A percentile compares a stretch with the other conserved stretches of the same genome.
Conservation (phyloP, 106 monocot species). For the Acorus calamus region DNA sequence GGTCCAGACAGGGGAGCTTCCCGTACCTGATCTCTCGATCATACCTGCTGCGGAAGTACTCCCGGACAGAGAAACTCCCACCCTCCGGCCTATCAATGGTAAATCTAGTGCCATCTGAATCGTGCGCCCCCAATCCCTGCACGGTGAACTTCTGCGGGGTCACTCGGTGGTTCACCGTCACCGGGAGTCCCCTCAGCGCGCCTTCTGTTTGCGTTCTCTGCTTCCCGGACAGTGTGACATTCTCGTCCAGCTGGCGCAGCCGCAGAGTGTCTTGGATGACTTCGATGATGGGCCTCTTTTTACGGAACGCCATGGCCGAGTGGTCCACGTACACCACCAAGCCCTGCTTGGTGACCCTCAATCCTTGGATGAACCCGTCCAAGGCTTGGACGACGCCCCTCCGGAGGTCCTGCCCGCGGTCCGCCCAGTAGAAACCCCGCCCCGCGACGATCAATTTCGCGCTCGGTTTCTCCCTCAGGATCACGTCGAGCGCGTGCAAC, state of each 20-base stretch:
- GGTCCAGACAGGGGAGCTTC: slow-evolving; percentile 30
- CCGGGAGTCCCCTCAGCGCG: slow-evolving; percentile 10
- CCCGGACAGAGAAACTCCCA: too few species aligned
- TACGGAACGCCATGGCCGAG: slow-evolving; percentile 6
- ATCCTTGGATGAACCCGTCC: slow-evolving; percentile 8
- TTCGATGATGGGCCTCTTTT: neutral
- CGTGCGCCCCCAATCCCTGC: slow-evolving; percentile 6
- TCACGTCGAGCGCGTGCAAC: too few species aligned
- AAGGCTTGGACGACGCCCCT: slow-evolving; percentile 1
- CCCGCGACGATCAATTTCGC: too few species aligned
- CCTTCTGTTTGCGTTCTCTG: neutral
- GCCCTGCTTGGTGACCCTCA: slow-evolving; percentile 8
- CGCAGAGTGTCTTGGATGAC: neutral
- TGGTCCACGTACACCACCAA: slow-evolving; percentile 4
- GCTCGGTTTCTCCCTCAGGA: too few species aligned
- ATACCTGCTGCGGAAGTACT: slow-evolving; percentile 23
- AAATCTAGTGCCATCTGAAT: slow-evolving; percentile 15
- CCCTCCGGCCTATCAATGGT: slow-evolving; percentile 5
- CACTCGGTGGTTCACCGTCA: slow-evolving; percentile 19
- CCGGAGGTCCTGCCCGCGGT: too few species aligned
- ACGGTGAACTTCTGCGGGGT: slow-evolving; percentile 13
- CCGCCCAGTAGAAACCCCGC: too few species aligned
- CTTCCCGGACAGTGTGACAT: neutral
- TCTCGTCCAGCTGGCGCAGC: slow-evolving; percentile 3
- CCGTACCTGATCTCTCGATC: slow-evolving; percentile 8